Evolutionary conservation across 148 eudicot species (phyloP).

Genomic region (Rhododendron ferrugineum): DNA sequence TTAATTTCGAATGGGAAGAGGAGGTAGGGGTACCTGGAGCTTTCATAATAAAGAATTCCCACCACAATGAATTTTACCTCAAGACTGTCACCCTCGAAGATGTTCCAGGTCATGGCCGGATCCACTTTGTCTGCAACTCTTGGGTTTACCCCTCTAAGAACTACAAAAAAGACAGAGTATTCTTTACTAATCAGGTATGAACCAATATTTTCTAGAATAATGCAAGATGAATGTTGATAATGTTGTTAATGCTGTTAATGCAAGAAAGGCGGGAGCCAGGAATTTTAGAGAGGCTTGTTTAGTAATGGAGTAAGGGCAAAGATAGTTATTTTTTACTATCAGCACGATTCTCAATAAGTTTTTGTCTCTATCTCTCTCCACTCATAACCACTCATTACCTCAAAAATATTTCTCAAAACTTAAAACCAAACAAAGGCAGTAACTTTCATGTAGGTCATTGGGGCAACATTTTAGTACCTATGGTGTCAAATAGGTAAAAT

Average conservation of each 20-base stretch:
- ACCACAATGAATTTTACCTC: slow-evolving; percentile 56
- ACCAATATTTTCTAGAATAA: not conserved
- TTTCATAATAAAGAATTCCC: slow-evolving; percentile 37
- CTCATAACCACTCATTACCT: too few relatives aligned
- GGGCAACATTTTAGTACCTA: not conserved
- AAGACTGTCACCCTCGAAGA: slow-evolving; percentile 52
- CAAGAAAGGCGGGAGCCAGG: not conserved
- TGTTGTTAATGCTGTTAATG: not conserved
- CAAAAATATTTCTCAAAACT: too few relatives aligned
- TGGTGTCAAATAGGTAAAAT: not conserved
- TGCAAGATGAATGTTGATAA: not conserved
- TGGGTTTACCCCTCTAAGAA: slow-evolving; percentile 64
- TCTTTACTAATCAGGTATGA: slow-evolving; percentile 73
- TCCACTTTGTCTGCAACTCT: slow-evolving; percentile 62
- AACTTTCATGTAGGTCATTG: not conserved
- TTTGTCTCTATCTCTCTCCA: too few relatives aligned
- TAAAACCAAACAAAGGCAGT: not conserved
- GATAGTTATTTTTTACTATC: not conserved
- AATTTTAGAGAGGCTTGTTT: not conserved
- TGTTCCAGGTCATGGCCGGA: slow-evolving; percentile 38
- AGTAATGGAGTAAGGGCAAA: not conserved
- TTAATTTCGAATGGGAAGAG: slow-evolving; percentile 64
- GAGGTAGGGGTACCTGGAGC: slow-evolving; percentile 57
- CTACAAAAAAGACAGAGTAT: slow-evolving; percentile 53
- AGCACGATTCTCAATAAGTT: too few relatives aligned